Evolutionary conservation across 768 basidiomycete genomes (phyloP).

Genomic region (Tubosaeta sp.): DNA sequence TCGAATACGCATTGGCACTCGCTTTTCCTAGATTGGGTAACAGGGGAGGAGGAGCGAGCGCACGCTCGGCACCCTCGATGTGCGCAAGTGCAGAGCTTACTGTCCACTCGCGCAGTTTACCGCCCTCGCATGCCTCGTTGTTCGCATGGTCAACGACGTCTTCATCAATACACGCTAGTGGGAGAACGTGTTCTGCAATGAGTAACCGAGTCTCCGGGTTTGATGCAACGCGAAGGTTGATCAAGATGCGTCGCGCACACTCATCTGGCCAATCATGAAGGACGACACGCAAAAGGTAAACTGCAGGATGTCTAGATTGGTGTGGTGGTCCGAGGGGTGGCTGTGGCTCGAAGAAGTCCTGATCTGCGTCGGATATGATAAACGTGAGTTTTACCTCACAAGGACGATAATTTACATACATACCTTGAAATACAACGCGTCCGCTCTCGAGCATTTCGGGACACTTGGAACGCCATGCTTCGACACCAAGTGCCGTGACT

Average conservation of each 20-base stretch:
- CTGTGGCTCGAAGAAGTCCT: slow-evolving; percentile 75
- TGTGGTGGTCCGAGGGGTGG: slow-evolving; percentile 29
- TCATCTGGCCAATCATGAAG: slow-evolving; percentile 78
- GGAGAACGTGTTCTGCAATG: slow-evolving; percentile 68
- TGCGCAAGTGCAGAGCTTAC: slow-evolving; percentile 32
- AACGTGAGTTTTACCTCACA: neutral
- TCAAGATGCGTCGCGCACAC: slow-evolving; percentile 43
- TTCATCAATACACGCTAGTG: slow-evolving; percentile 62
- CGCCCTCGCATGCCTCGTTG: slow-evolving; percentile 4
- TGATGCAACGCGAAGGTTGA: slow-evolving; percentile 40
- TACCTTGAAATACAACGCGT: slow-evolving; percentile 51
- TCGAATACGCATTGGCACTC: slow-evolving; percentile 60
- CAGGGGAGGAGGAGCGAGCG: slow-evolving; percentile 57
- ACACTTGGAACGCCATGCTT: slow-evolving; percentile 58
- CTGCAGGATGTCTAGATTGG: slow-evolving; percentile 42
- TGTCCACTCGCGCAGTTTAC: slow-evolving; percentile 22
- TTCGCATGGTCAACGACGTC: slow-evolving; percentile 9
- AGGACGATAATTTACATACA: neutral
- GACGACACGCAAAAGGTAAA: slow-evolving; percentile 68
- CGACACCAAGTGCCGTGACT: slow-evolving; percentile 48
- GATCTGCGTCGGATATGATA: slow-evolving; percentile 39
- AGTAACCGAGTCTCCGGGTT: slow-evolving; percentile 50
- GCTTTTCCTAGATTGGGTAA: slow-evolving; percentile 72
- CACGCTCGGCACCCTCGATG: slow-evolving; percentile 49
- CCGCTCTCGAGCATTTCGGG: slow-evolving; percentile 54